Conservation (phyloP, 495 filamentous ascomycete genomes). For the Xylona heveae region DNA sequence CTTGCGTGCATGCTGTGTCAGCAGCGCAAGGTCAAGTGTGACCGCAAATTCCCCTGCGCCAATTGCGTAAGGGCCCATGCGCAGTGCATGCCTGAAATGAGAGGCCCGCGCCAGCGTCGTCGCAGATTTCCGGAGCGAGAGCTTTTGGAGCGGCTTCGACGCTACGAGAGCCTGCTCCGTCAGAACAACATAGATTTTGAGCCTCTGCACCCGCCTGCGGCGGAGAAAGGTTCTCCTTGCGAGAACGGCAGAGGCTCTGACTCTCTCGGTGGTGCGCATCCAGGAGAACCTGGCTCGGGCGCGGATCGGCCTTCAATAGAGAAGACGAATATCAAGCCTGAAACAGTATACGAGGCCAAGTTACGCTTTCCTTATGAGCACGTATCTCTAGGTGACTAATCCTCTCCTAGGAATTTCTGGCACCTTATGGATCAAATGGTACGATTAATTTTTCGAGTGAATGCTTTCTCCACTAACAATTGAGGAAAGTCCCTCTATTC, state of each 20-base stretch:
- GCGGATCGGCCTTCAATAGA: conserved; percentile 8
- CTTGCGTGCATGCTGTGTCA: conserved; percentile 35
- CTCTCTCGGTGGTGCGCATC: too few species aligned
- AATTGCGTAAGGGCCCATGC: conserved; percentile 21
- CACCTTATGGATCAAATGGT: conserved; percentile 26
- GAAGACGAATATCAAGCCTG: conserved; percentile 13
- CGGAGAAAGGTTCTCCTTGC: conserved; percentile 10
- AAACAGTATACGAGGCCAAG: conserved; percentile 20
- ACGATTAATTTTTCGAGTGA: conserved; percentile 8
- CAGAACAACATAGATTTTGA: conserved; percentile 29
- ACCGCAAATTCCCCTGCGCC: conserved; percentile 30
- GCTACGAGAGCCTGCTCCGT: conserved; percentile 29
- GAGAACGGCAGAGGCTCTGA: conserved; percentile 12
- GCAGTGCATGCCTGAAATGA: conserved; percentile 26
- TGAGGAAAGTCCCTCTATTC: too few species aligned
- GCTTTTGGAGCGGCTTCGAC: conserved; percentile 27
- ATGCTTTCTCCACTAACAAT: too few species aligned
- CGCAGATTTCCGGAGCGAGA: conserved; percentile 32
- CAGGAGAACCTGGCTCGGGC: conserved; percentile 5
- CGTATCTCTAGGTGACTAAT: conserved; percentile 8
- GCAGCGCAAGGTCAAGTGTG: conserved; percentile 36
- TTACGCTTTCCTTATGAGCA: conserved; percentile 9
- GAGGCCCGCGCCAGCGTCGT: conserved; percentile 19
- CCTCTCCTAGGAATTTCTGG: conserved; percentile 21
- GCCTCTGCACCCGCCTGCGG: conserved; percentile 20